Percentiles rank a stretch among this genome's conserved stretches.
Conservation (phyloP, 768 basidiomycete genomes). For the Lactifluus piperatus region DNA sequence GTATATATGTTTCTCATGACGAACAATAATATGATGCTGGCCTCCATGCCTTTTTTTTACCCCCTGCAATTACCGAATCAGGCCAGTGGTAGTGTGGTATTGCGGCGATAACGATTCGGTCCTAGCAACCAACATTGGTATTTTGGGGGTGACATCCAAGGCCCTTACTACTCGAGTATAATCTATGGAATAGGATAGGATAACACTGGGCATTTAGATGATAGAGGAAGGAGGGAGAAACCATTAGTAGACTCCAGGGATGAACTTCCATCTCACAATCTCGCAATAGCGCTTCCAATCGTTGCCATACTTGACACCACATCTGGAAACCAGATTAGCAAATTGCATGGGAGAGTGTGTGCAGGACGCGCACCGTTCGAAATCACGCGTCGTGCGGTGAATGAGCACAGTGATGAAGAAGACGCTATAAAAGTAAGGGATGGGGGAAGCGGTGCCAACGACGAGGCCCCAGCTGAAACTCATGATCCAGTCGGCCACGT, state of each 20-base stretch:
- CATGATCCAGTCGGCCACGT: constrained; percentile 89
- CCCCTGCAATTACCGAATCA: not conserved
- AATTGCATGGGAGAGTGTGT: not conserved
- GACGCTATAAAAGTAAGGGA: constrained; percentile 94
- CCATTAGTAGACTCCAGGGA: constrained; percentile 71
- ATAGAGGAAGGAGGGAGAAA: not conserved
- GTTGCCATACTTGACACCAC: constrained; percentile 85
- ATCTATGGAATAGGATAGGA: no score
- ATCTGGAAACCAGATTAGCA: constrained; percentile 27
- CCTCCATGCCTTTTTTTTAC: not conserved
- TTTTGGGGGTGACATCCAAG: no score
- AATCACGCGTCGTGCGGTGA: constrained; percentile 89
- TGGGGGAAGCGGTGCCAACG: constrained; percentile 65
- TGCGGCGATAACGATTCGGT: no score
- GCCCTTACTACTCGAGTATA: no score
- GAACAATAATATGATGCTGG: not conserved
- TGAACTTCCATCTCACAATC: constrained; percentile 85
- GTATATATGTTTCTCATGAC: not conserved
- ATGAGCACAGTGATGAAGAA: constrained; percentile 93
- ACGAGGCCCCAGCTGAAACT: constrained; percentile 77
- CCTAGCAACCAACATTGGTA: no score
- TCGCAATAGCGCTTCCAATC: constrained; percentile 90
- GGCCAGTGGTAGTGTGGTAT: no score
- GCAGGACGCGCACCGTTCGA: constrained; percentile 57
- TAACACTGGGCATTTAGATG: no score